These are phyloP conservation scores for Trichoderma gracile DNA, from an alignment of 2,329 filamentous ascomycete species.

Conservation along the genomic window DNA sequence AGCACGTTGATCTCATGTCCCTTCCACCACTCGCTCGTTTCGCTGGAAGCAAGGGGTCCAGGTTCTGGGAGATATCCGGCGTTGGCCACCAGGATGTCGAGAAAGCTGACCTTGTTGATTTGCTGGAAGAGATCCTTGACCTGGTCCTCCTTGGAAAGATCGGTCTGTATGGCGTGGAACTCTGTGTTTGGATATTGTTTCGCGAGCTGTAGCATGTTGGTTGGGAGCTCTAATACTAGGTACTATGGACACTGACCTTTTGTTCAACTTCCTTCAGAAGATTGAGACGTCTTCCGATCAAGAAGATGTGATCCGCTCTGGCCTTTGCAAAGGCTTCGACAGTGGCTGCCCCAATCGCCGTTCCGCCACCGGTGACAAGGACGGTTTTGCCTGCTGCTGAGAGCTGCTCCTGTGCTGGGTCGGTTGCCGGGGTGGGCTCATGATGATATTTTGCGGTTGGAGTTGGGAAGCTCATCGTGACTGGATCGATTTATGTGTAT, in stretches of 20 bases:
- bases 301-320: slow-evolving; percentile 4
- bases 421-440: background rate
- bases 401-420: slow-evolving; percentile 10
- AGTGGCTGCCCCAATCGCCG: slow-evolving; percentile 1
- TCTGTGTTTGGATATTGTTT: background rate
- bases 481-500: background rate
- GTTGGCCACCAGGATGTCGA: slow-evolving; percentile 11
- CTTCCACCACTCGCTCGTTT: slow-evolving; percentile 16
- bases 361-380: slow-evolving; percentile 2
- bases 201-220: background rate
- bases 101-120: slow-evolving; percentile 11
- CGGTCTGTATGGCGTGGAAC: slow-evolving; percentile 3
- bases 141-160: background rate
- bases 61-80: background rate
- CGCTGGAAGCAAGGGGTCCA: background rate
- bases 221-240: too few species aligned
- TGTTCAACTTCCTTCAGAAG: background rate
- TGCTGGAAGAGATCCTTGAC: background rate
- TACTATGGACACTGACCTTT: background rate
- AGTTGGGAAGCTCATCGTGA: slow-evolving; percentile 6
- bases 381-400: slow-evolving; percentile 7
- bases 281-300: background rate
- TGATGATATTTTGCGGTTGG: slow-evolving; percentile 1
- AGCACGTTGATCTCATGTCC: slow-evolving; percentile 13
- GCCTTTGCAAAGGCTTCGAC: slow-evolving; percentile 16